A percentile compares a stretch with the other conserved stretches of the same genome.
phyloP scores from a whole-genome alignment of 495 filamentous ascomycete species.

The Penicillium dipodomyicola region DNA sequence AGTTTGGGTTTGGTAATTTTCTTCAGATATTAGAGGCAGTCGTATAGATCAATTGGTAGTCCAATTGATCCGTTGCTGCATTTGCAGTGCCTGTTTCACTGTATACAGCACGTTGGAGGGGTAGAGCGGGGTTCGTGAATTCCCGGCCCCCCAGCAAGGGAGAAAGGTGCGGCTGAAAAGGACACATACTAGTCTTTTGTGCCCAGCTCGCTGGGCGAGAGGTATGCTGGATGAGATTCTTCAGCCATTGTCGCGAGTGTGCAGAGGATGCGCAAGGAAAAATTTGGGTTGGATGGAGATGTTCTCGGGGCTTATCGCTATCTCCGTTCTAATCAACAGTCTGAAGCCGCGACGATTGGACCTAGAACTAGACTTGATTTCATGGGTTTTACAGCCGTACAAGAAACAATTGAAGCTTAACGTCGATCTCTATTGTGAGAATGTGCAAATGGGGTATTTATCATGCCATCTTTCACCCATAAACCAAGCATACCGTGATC shows the following conservation, averaged over 20 bases:
- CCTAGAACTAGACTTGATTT: not conserved
- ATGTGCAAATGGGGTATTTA: conserved; percentile 30
- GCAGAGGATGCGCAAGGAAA: conserved; percentile 16
- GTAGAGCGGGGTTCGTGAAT: conserved; percentile 19
- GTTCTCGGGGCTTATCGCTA: conserved; percentile 19
- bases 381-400: not conserved
- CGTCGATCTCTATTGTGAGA: conserved; percentile 28
- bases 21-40: not conserved
- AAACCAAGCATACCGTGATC: conserved; percentile 7
- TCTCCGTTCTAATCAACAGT: conserved; percentile 1
- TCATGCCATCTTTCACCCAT: conserved; percentile 18
- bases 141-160: no score
- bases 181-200: conserved; percentile 53
- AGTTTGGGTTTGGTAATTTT: not conserved
- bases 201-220: conserved; percentile 53
- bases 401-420: conserved; percentile 1
- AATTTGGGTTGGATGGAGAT: conserved; percentile 19
- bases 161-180: not conserved
- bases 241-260: conserved; percentile 23
- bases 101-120: conserved; percentile 15
- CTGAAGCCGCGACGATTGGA: not conserved
- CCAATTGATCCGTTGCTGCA: not conserved
- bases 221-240: conserved; percentile 38
- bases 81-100: not conserved
- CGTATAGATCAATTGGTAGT: not conserved